Evolutionary conservation across 148 eudicot genomes (phyloP).

Genomic region (Polygonum aviculare): DNA sequence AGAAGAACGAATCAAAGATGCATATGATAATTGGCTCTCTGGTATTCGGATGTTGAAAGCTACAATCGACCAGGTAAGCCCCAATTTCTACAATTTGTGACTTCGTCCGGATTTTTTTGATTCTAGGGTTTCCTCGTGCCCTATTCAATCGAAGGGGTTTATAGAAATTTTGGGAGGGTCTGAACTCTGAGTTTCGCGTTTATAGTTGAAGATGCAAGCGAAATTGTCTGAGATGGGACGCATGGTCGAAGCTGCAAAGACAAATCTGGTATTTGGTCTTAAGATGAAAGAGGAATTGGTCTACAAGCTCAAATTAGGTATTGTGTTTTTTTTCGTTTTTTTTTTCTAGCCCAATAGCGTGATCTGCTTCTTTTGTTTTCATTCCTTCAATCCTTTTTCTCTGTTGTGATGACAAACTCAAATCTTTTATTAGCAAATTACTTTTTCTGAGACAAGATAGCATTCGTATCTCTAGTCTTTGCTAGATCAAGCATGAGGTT

Average conservation of each 20-base stretch:
- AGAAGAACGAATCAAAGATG: constrained; percentile 29
- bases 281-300: constrained; percentile 24
- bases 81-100: constrained; percentile 12
- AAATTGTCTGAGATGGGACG: constrained; percentile 17
- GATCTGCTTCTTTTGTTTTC: not conserved
- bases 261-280: constrained; percentile 24
- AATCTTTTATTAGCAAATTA: not conserved
- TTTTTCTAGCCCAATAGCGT: not conserved
- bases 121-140: not conserved
- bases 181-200: not conserved
- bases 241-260: constrained; percentile 21
- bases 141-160: not conserved
- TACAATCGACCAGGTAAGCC: constrained; percentile 34
- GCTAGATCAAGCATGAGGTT: not conserved
- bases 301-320: constrained; percentile 41
- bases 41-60: constrained; percentile 22
- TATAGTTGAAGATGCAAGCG: constrained; percentile 36
- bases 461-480: not conserved
- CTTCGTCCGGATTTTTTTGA: not conserved
- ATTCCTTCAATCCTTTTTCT: not conserved
- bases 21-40: constrained; percentile 24
- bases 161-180: constrained; percentile 1
- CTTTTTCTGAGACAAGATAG: not conserved
- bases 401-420: not conserved
- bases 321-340: not conserved